Conservation (phyloP, 163 green algal species). For the Scenedesmus sp. region DNA sequence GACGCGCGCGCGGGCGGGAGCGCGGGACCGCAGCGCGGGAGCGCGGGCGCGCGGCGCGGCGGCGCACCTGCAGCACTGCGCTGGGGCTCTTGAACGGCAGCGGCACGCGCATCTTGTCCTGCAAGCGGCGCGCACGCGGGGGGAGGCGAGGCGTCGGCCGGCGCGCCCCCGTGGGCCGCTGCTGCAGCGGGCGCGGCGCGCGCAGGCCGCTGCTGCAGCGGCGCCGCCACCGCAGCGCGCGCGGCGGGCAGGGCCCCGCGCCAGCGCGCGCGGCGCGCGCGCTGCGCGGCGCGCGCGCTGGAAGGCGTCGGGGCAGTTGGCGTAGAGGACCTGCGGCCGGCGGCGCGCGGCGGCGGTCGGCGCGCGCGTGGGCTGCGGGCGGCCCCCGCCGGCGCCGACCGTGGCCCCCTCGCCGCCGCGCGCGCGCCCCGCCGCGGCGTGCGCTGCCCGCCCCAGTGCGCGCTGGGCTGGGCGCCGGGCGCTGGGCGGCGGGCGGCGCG, state of each 20-base stretch:
- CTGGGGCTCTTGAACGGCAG: slow-evolving; percentile 37
- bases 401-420: too few species aligned
- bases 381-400: too few species aligned
- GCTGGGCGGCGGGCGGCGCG: background rate
- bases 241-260: too few species aligned
- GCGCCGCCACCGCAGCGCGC: background rate
- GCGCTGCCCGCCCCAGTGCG: too few species aligned
- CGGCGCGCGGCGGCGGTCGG: too few species aligned
- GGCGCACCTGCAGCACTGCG: slow-evolving; percentile 29
- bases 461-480: too few species aligned
- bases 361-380: too few species aligned
- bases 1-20: background rate
- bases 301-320: slow-evolving; percentile 43
- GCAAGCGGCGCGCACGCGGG: background rate
- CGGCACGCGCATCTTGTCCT: slow-evolving; percentile 25
- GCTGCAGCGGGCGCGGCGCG: background rate
- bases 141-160: too few species aligned
- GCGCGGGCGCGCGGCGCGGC: background rate
- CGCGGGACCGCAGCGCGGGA: background rate
- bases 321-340: slow-evolving; percentile 2
- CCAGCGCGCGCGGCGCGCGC: too few species aligned
- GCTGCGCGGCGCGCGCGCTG: background rate
- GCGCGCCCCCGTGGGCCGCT: too few species aligned
- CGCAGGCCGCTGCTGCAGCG: background rate
- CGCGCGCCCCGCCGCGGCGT: too few species aligned